Evolutionary conservation across 1,284 basidiomycete species (phyloP), one percentile per base, ranked within the genome.

Genomic region (Schizopora paradoxa): DNA sequence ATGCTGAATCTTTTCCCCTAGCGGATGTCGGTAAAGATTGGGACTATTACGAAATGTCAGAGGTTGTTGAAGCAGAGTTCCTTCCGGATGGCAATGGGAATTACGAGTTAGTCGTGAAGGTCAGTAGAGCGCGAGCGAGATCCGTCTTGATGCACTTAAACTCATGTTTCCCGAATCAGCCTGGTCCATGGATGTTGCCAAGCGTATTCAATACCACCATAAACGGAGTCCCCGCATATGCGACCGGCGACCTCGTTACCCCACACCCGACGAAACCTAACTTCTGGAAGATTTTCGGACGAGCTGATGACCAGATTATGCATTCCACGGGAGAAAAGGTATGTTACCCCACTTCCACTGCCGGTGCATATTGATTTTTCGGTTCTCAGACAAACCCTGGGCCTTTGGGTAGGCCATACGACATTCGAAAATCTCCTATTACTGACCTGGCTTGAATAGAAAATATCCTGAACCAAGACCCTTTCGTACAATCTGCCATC

Each of bases 301-400:
- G 76, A 8, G 58, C 58, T 4, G 74, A 77, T 48, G 74, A 77
- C 51, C 73, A 76, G 52, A 70, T 77, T 27, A 72, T 76, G 54
- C 66, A 72, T 41, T 66, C 60, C 10, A 74, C 67, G 4, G 75
- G 74, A 6, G 74, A 77, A 53, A 76, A 76, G 65, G 72, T 71
- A 19, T n/a, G 7, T 7, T 23, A 14, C 28, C 8, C n/a, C n/a
- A n/a, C 11, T 27, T 14, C 23, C 36, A 6, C 10, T 36, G 22
- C 11, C 13, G 8, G 18, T 28, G 2, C 33, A 37, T 35, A 36
- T 5, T 8, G 6, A 18, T 23, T 16, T 22, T 35, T 31, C 8
- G 16, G 7, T 31, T 14, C 28, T 10, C 22, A 69, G 67, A 70
- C 66, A 1, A 73, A 71, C 49, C 70, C 69, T 0, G 63, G 61